Base-by-base conservation (phyloP, 768 basidiomycete species). In the Pleurotus cornucopiae region DNA sequence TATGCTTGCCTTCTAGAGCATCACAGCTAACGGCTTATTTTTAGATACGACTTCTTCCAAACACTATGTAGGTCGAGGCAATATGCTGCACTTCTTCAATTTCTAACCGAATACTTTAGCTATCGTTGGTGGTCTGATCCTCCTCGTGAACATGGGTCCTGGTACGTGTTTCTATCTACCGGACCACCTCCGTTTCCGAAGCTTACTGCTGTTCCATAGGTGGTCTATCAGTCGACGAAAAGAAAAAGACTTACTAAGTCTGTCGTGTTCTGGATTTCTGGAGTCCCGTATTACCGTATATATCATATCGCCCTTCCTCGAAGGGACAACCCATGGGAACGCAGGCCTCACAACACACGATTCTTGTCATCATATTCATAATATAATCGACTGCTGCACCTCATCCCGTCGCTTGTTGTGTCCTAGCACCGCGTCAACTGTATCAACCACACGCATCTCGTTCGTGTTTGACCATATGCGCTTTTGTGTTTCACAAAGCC, bases 11-110 rank as follows among this genome's bases (percentile, higher is more conserved):
- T 34, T 2, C 30, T 11, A 7, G 30, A 34, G 30, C 30, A 34
- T 34, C 30, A 34, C 9, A 9, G 30, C 30, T 34, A 11, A 34
- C 11, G 11, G 3, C 7, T 11, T 34, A 34, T 34, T 34, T 46
- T 14, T 60, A 92, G 91, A 80, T 97, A 98, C 66, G 97, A 99
- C 74, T 99, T 99, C 77, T 98, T 97, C 89, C 94, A 98, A 74
- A 98, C 94, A 30, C 30, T 34, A 80, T 97, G 79, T 81, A 58
- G 54, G 79, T 76, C 12, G 49, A 11, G 48, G 20, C 37, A 13
- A 43, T 37, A 5, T 21, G 16, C 44, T 47, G 21, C 6, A 38
- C 55, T 39, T 11, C 25, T 57, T 46, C 54, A 20, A 46, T 16
- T 54, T 48, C 14, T 46, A 46, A 41, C 11, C 3, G 26, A 48